Percentiles rank a stretch among this genome's conserved stretches.
Evolutionary conservation across 371 early-diverging fungal genomes (phyloP).

Genomic region (Nosema muscidifuracis): DNA sequence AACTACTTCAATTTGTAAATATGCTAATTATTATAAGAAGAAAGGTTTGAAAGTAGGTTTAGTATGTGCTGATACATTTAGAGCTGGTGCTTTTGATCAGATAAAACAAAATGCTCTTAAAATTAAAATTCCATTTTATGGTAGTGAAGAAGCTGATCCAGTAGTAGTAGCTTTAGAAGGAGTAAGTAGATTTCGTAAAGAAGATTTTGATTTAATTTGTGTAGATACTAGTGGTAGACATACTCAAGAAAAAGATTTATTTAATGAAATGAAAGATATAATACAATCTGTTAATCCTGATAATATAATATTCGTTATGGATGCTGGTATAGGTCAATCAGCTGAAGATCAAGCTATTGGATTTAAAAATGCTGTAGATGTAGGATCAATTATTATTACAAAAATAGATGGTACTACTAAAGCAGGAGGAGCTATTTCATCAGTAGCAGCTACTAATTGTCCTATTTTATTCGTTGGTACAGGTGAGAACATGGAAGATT

Average conservation of each 20-base stretch:
- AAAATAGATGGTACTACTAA: slow-evolving; percentile 99
- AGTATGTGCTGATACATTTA: slow-evolving; percentile 97
- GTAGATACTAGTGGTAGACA: slow-evolving; percentile 98
- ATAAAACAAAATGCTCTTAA: slow-evolving; percentile 94
- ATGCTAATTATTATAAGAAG: slow-evolving; percentile 85
- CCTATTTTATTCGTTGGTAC: slow-evolving; percentile 95
- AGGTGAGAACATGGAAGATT: slow-evolving; percentile 91
- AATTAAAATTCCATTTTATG: slow-evolving; percentile 92
- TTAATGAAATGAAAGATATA: slow-evolving; percentile 95
- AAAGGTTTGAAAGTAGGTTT: slow-evolving; percentile 91
- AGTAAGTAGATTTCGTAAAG: slow-evolving; percentile 82
- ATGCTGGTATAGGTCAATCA: slow-evolving; percentile 97
- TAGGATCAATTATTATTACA: slow-evolving; percentile 93
- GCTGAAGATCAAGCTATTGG: slow-evolving; percentile 89
- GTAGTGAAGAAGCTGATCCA: slow-evolving; percentile 84
- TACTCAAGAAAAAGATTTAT: slow-evolving; percentile 89
- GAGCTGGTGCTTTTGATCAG: slow-evolving; percentile 99
- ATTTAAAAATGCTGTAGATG: slow-evolving; percentile 85
- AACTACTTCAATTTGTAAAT: slow-evolving; percentile 95
- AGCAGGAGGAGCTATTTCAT: slow-evolving; percentile 97
- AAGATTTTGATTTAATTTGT: slow-evolving; percentile 91
- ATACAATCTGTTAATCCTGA: slow-evolving; percentile 75
- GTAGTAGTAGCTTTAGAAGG: slow-evolving; percentile 85
- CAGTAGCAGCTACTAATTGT: slow-evolving; percentile 90
- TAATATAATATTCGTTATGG: slow-evolving; percentile 94